phyloP scores from a whole-genome alignment of 768 basidiomycete genomes.

The Russula dissimulans region DNA sequence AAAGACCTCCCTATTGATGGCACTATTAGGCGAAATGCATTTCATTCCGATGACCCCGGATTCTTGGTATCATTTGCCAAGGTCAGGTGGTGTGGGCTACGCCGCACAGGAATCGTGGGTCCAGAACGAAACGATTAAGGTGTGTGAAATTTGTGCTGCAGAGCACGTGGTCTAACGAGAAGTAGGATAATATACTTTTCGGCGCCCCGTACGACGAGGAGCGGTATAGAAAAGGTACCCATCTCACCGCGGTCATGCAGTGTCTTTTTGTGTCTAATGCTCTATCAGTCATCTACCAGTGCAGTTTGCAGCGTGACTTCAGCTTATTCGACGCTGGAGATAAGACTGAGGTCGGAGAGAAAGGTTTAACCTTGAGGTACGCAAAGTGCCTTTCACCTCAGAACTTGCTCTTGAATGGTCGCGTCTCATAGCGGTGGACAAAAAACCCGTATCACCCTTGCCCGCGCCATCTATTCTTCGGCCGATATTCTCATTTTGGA shows the following conservation, averaged over 20 bases:
- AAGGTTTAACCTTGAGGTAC: constrained; percentile 38
- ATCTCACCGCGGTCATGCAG: too few species aligned
- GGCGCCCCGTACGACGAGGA: constrained; percentile 37
- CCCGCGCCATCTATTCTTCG: constrained; percentile 50
- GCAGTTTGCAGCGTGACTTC: constrained; percentile 31
- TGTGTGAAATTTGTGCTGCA: constrained; percentile 20
- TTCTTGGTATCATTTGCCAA: constrained; percentile 63
- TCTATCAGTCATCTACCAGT: constrained; percentile 19
- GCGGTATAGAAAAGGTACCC: constrained; percentile 33
- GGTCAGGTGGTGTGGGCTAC: constrained; percentile 62
- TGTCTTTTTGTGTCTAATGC: background rate
- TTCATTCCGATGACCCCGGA: constrained; percentile 41
- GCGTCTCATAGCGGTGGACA: constrained; percentile 38
- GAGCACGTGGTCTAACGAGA: background rate
- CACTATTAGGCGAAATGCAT: constrained; percentile 61
- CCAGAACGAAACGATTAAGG: constrained; percentile 67
- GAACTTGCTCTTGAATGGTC: background rate
- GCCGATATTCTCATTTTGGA: constrained; percentile 61
- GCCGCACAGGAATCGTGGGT: constrained; percentile 85
- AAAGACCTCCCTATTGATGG: constrained; percentile 60
- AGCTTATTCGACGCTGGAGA: constrained; percentile 41
- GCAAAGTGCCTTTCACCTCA: background rate
- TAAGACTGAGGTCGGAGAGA: constrained; percentile 50
- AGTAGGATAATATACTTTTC: constrained; percentile 44
- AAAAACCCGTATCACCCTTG: constrained; percentile 49